These are phyloP conservation scores for Kwoniella europaea DNA, from an alignment of 768 basidiomycete species.

Conservation along the genomic window DNA sequence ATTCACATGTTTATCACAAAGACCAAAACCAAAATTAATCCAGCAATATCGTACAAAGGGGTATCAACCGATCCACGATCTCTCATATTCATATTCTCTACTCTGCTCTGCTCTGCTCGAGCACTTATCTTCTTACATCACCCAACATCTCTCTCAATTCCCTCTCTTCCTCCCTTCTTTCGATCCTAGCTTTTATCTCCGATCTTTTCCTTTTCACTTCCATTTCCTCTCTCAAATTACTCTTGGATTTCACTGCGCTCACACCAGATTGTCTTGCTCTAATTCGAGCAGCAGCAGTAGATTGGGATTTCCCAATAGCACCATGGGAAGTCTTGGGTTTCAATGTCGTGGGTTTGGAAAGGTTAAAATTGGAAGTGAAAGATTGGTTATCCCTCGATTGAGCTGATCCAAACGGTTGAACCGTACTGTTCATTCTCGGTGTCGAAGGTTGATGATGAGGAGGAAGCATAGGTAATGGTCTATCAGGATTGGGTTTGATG, in stretches of 20 bases:
- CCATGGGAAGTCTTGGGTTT: conserved; percentile 2
- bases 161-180: conserved; percentile 43
- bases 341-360: conserved; percentile 1
- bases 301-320: conserved; percentile 7
- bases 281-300: conserved; percentile 17
- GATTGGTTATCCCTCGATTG: conserved; percentile 32
- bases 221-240: conserved; percentile 37
- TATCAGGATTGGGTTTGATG: conserved; percentile 33
- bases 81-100: too few relatives aligned
- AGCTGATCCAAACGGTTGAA: conserved; percentile 28
- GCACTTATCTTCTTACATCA: background rate
- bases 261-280: conserved; percentile 31
- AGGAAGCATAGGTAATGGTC: conserved; percentile 21
- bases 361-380: conserved; percentile 29
- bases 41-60: too few relatives aligned
- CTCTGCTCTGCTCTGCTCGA: too few relatives aligned
- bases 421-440: conserved; percentile 11
- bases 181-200: conserved; percentile 44
- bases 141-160: conserved; percentile 46
- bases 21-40: too few relatives aligned
- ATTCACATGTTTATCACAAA: too few relatives aligned
- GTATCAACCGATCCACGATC: too few relatives aligned
- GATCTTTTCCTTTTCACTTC: conserved; percentile 31
- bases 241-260: conserved; percentile 41
- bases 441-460: conserved; percentile 2